Evolutionary conservation across 176 grass and related monocot species (phyloP), one percentile per base, ranked within the genome.

Genomic region (Zoysia pacifica): DNA sequence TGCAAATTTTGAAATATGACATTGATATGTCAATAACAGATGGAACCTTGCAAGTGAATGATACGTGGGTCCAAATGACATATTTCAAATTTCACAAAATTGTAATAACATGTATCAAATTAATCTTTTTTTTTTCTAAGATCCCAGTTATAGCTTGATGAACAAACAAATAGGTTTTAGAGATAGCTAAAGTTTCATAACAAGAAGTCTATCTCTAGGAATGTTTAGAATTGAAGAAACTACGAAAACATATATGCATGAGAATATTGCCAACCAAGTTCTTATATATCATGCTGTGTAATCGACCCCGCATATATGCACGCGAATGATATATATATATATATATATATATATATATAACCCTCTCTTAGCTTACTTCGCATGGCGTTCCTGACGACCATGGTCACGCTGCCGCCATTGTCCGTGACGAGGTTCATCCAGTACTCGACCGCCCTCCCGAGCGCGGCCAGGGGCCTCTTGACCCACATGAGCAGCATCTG

Each of bases 391-490:
- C 5, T 73, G 37, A 91, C 7, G 66, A 97, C 86, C 2, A 9
- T 42, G 13, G 73, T 0, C 15, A 89, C 70, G 28, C 89, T 63
- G 16, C 84, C 78, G 46, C 75, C 86, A 19, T 97, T 93, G 2
- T 82, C 79, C 3, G 18, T 61, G 69, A 93, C 9, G 62, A 97
- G 9, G 86, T 97, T 97, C 89, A 93, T 87, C 91, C 91, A 89
- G 84, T 73, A 67, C 86, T 93, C 91, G 44, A 89, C 12, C 13
- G 51, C 62, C 19, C 19, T 41, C 46, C 94, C 91, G 15, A 87
- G 1, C 13, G 8, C 35, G 20, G 84, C 86, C 84, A 97, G 51
- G 35, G 89, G 87, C 67, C 7, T 81, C 79, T 84, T 89, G 20
- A 83, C n/a, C 67, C 9, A 74, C 18, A 89, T 53, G 43, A 97